phyloP scores from a whole-genome alignment of 352 stramenopile species.

The Pythium sukuiense region DNA sequence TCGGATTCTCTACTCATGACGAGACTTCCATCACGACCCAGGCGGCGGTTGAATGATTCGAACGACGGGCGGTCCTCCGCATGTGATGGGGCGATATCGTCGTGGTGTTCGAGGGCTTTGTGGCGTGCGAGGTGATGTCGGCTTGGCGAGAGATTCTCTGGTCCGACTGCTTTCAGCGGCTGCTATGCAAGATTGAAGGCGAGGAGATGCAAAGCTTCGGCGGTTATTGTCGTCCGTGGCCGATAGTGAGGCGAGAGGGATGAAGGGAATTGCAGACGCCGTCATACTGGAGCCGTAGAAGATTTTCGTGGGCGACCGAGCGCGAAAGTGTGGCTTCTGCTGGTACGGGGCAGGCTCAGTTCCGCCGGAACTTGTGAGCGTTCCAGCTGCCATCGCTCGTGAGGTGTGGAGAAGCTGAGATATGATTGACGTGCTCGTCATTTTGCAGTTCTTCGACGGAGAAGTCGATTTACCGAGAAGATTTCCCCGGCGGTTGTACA shows the following conservation, averaged over 20 bases:
- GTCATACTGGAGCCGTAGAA: slow-evolving; percentile 13
- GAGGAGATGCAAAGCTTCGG: not conserved
- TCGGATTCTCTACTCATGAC: slow-evolving; percentile 18
- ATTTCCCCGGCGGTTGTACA: slow-evolving; percentile 61
- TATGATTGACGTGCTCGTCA: slow-evolving; percentile 64
- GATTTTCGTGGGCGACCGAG: slow-evolving; percentile 20
- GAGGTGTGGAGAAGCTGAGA: slow-evolving; percentile 57
- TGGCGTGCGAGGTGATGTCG: not conserved
- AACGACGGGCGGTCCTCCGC: slow-evolving; percentile 42
- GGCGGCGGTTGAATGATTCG: slow-evolving; percentile 40
- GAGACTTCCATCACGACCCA: not conserved
- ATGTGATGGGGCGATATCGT: slow-evolving; percentile 36
- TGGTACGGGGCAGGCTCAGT: not conserved
- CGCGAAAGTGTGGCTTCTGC: not conserved
- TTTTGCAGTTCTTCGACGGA: slow-evolving; percentile 57
- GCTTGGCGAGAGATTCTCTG: not conserved
- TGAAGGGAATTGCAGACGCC: slow-evolving; percentile 13
- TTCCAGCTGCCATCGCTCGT: slow-evolving; percentile 16
- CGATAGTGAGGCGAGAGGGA: not conserved
- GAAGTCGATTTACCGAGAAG: slow-evolving; percentile 34
- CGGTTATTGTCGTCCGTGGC: not conserved
- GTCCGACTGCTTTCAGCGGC: not conserved
- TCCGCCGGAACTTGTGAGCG: not conserved
- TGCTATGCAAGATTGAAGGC: not conserved
- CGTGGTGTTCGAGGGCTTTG: slow-evolving; percentile 12